phyloP scores from a whole-genome alignment of 1,284 basidiomycete species.

The Phlebopus sp. region DNA sequence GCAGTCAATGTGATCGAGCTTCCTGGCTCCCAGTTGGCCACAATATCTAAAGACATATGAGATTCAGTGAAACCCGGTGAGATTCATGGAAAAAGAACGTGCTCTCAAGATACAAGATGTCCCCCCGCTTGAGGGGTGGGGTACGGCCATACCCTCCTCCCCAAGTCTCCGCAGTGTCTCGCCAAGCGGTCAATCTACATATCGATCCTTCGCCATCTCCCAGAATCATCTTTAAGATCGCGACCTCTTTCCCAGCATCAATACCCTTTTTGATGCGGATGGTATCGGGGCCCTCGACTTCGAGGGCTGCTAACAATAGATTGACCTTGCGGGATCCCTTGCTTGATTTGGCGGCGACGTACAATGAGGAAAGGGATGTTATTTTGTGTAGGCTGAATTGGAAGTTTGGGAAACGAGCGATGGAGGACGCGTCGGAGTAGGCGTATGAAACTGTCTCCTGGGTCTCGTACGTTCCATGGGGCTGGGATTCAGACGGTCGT shows the following conservation, averaged over 20 bases:
- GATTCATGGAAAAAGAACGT: constrained; percentile 28
- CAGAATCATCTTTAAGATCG: constrained; percentile 61
- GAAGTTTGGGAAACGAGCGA: constrained; percentile 63
- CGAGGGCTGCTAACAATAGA: constrained; percentile 61
- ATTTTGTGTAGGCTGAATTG: constrained; percentile 61
- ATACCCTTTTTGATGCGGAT: constrained; percentile 62
- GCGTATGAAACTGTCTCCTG: constrained; percentile 45
- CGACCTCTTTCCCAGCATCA: constrained; percentile 65
- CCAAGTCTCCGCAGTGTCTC: constrained; percentile 70
- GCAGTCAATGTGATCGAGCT: constrained; percentile 52
- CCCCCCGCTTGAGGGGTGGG: constrained; percentile 57
- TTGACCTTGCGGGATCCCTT: constrained; percentile 45
- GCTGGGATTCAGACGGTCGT: constrained; percentile 31
- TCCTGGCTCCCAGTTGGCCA: constrained; percentile 41
- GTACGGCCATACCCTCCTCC: constrained; percentile 44
- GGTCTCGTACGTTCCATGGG: constrained; percentile 41
- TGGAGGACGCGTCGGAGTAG: constrained; percentile 63
- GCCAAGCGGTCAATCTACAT: constrained; percentile 71
- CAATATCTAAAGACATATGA: constrained; percentile 45
- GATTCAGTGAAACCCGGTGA: constrained; percentile 10
- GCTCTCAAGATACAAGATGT: constrained; percentile 68
- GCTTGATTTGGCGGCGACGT: constrained; percentile 15
- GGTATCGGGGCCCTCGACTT: constrained; percentile 69
- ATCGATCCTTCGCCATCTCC: constrained; percentile 65
- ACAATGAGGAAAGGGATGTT: constrained; percentile 43